Percentiles rank a stretch among this genome's conserved stretches.
These are phyloP conservation scores for Ceratocystis diversiconidia DNA, from an alignment of 2,329 filamentous ascomycete genomes.

Conservation along the genomic window DNA sequence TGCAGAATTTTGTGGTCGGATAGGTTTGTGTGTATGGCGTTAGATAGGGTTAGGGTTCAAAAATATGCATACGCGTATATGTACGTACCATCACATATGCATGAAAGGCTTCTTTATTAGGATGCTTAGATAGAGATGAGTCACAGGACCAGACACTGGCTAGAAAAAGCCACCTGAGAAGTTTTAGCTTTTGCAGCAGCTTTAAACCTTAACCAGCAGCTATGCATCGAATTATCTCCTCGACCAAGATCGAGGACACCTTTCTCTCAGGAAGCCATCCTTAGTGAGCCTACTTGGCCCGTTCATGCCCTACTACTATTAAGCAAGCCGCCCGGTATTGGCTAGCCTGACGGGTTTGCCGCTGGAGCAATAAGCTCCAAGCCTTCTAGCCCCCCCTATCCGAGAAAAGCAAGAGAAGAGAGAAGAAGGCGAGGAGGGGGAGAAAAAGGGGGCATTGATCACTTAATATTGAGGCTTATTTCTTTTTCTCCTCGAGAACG, in stretches of 20 bases:
- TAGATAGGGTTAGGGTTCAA: neutral
- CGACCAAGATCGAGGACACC: neutral
- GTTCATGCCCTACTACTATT: neutral
- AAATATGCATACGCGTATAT: neutral
- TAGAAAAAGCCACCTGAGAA: neutral
- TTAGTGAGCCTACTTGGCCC: neutral
- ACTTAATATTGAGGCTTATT: neutral
- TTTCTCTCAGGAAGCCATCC: neutral
- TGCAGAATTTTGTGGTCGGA: neutral
- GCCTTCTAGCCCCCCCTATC: neutral
- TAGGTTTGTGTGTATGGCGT: neutral
- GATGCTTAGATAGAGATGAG: neutral
- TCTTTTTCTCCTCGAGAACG: neutral
- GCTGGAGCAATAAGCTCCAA: slow-evolving; percentile 8
- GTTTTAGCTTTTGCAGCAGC: neutral
- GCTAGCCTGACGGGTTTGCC: neutral
- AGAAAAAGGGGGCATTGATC: slow-evolving; percentile 1
- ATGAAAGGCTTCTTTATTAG: neutral
- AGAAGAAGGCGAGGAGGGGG: neutral
- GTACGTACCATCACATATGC: neutral
- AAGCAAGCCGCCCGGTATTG: neutral
- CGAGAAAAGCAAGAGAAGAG: neutral
- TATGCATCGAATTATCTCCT: neutral
- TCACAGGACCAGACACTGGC: neutral
- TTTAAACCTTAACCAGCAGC: neutral